These are phyloP conservation scores for Epithemia pelagica DNA, from an alignment of 108 stramenopile genomes.

Conservation along the genomic window DNA sequence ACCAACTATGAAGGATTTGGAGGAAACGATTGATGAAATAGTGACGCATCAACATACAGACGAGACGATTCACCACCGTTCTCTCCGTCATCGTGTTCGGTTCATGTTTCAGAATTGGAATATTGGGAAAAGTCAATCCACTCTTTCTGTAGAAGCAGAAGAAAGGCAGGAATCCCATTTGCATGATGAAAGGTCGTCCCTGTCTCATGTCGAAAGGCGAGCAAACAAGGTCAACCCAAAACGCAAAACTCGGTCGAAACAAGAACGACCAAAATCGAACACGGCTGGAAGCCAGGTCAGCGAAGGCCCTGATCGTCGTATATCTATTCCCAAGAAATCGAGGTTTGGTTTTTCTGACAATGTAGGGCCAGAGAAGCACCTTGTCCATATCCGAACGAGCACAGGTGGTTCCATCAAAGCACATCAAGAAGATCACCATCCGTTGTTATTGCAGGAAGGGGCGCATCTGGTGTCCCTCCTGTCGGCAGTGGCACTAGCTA, in stretches of 20 bases:
- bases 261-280: not conserved
- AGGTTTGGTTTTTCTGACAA: not conserved
- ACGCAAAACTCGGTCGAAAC: not conserved
- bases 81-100: not conserved
- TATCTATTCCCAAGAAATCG: not conserved
- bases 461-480: slow-evolving; percentile 58
- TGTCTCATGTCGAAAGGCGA: too few species aligned
- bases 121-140: not conserved
- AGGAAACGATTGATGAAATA: not conserved
- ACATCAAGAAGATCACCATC: not conserved
- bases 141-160: not conserved
- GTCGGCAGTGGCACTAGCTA: slow-evolving; percentile 57
- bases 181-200: too few species aligned
- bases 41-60: not conserved
- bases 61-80: not conserved
- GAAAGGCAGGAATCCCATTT: not conserved
- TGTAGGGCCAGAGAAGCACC: not conserved
- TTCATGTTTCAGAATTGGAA: not conserved
- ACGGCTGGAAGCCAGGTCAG: not conserved
- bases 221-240: too few species aligned
- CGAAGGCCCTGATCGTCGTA: too few species aligned
- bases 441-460: slow-evolving; percentile 58
- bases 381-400: slow-evolving; percentile 6
- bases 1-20: slow-evolving; percentile 1
- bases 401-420: not conserved